Percentiles rank a stretch among this genome's conserved stretches.
These are phyloP conservation scores for Bretziella fagacearum DNA, from an alignment of 2,329 filamentous ascomycete genomes.

Conservation along the genomic window DNA sequence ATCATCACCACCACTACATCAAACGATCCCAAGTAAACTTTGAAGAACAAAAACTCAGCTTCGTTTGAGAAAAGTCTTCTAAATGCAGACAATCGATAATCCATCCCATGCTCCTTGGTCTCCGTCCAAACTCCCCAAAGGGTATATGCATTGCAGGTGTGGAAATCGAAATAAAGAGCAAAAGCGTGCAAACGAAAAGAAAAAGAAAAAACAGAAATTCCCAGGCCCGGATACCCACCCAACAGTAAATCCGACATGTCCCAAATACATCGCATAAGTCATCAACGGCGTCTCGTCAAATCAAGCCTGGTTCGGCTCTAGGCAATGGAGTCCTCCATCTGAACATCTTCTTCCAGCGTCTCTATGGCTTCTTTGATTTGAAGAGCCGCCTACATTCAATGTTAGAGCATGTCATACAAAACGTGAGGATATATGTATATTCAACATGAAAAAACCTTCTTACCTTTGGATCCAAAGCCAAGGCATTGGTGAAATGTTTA, in stretches of 20 bases:
- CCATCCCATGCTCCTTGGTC: no score
- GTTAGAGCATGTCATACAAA: background rate
- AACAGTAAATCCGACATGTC: background rate
- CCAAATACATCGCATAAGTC: conserved; percentile 6
- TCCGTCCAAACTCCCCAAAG: background rate
- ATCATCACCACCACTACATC: no score
- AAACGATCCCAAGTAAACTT: no score
- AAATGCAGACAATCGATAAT: no score
- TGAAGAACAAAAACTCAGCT: no score
- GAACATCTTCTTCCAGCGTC: conserved; percentile 64
- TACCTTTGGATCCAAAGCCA: conserved; percentile 95
- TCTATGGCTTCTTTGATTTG: conserved; percentile 97
- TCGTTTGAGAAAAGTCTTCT: no score
- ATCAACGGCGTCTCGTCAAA: conserved; percentile 2
- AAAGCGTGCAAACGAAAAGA: background rate
- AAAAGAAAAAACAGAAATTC: conserved; percentile 1
- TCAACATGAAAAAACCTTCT: no score
- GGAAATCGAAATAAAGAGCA: background rate
- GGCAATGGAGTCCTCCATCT: conserved; percentile 40
- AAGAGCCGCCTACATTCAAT: conserved; percentile 51
- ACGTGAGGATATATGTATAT: background rate
- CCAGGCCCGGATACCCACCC: background rate
- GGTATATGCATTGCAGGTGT: conserved; percentile 11
- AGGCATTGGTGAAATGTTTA: conserved; percentile 80
- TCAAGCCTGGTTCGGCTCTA: background rate